phyloP scores from a whole-genome alignment of 2,329 filamentous ascomycete species.

The Biscogniauxia marginata region DNA sequence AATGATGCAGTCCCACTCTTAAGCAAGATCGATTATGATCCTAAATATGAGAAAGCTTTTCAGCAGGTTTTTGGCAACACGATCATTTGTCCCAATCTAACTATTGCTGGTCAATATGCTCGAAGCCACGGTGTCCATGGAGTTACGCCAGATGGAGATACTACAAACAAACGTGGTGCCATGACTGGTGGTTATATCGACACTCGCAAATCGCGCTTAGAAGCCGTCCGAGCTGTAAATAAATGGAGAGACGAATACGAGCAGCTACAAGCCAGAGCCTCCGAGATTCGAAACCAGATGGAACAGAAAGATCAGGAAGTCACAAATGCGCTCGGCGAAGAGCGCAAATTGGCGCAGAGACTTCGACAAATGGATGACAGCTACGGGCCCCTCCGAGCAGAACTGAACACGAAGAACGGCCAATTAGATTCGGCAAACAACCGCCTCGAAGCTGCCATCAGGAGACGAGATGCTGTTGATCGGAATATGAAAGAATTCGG shows the following conservation, averaged over 20 bases:
- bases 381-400: conserved; percentile 75
- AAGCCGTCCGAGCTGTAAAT: conserved; percentile 73
- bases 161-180: conserved; percentile 90
- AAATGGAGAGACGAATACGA: conserved; percentile 77
- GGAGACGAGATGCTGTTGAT: conserved; percentile 66
- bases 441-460: conserved; percentile 68
- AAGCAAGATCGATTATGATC: conserved; percentile 78
- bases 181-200: conserved; percentile 95
- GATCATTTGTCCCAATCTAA: conserved; percentile 87
- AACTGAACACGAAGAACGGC: conserved; percentile 72
- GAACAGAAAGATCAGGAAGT: conserved; percentile 85
- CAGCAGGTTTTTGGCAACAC: conserved; percentile 94
- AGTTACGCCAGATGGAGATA: conserved; percentile 92
- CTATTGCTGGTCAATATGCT: conserved; percentile 85
- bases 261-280: conserved; percentile 59
- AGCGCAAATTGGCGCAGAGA: conserved; percentile 79
- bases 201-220: conserved; percentile 78
- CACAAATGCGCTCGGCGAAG: conserved; percentile 77
- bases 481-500: conserved; percentile 73
- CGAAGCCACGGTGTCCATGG: conserved; percentile 88
- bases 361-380: conserved; percentile 76
- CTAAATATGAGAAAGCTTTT: conserved; percentile 78
- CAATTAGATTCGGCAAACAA: conserved; percentile 72
- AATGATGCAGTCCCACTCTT: conserved; percentile 86
- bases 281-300: conserved; percentile 66